phyloP scores from a whole-genome alignment of 257 asterid species.

The Henckelia pumila region DNA sequence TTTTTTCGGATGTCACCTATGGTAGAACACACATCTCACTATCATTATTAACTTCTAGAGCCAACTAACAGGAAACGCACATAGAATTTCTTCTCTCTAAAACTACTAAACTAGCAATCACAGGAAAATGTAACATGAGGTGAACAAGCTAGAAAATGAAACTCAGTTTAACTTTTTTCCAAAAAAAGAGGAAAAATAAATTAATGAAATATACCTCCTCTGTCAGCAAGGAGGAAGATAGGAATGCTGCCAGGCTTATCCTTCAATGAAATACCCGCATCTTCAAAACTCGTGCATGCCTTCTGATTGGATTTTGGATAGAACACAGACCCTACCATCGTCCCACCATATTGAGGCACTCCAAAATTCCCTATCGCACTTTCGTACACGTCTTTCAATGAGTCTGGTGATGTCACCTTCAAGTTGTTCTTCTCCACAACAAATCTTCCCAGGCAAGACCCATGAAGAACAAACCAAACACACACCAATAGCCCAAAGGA shows the following conservation, averaged over 20 bases:
- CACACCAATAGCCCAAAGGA: constrained; percentile 20
- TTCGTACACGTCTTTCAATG: constrained; percentile 43
- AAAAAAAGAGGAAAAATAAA: not conserved
- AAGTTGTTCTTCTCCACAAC: constrained; percentile 50
- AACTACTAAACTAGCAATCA: no score
- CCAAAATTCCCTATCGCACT: constrained; percentile 63
- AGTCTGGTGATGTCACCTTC: constrained; percentile 45
- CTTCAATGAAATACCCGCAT: constrained; percentile 36
- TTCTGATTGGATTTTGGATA: constrained; percentile 48
- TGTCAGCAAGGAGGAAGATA: constrained; percentile 44
- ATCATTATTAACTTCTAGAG: no score
- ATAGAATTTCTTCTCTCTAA: no score
- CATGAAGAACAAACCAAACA: constrained; percentile 32
- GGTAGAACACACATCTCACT: no score
- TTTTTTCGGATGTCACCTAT: no score
- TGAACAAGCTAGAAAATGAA: no score
- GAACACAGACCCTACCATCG: constrained; percentile 45
- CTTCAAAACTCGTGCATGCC: constrained; percentile 42
- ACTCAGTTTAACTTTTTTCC: no score
- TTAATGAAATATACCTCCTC: constrained; percentile 42
- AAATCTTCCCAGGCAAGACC: constrained; percentile 40
- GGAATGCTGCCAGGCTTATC: constrained; percentile 51
- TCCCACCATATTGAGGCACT: constrained; percentile 59
- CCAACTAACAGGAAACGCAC: no score
- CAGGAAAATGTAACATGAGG: no score